Conservation (phyloP, 2,329 filamentous ascomycete genomes). For the Colletotrichum higginsianum region DNA sequence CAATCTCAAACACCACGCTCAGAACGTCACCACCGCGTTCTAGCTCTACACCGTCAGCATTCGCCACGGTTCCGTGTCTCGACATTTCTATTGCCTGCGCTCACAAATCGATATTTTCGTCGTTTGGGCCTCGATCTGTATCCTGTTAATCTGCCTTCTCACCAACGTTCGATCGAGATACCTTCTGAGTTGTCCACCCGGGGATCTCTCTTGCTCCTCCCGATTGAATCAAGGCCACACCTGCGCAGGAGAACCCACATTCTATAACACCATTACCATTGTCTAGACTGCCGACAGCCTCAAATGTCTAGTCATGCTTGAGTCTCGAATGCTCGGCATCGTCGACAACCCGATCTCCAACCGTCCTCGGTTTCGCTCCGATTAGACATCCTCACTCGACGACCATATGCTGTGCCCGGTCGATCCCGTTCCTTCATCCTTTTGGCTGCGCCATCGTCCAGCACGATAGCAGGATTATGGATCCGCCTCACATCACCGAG, state of each 20-base stretch:
- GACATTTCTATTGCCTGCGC: constrained; percentile 2
- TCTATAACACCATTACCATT: neutral
- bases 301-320: constrained; percentile 54
- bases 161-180: neutral
- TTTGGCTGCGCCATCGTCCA: constrained; percentile 44
- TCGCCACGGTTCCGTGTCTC: neutral
- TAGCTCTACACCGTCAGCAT: constrained; percentile 40
- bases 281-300: neutral
- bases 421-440: constrained; percentile 36
- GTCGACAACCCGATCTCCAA: constrained; percentile 43
- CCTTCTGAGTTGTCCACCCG: neutral
- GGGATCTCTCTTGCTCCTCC: neutral
- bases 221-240: neutral
- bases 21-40: constrained; percentile 45
- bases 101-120: neutral
- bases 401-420: constrained; percentile 32
- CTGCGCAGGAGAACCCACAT: neutral
- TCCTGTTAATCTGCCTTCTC: neutral
- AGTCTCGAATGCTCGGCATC: constrained; percentile 46
- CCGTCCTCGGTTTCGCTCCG: constrained; percentile 13
- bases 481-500: constrained; percentile 75
- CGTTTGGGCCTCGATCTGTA: neutral
- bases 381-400: constrained; percentile 28
- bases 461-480: constrained; percentile 61
- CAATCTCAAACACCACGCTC: constrained; percentile 50